Percentiles rank a stretch among this genome's conserved stretches.
Conservation (phyloP, 2,329 filamentous ascomycete genomes). For the Cadophora sp. region DNA sequence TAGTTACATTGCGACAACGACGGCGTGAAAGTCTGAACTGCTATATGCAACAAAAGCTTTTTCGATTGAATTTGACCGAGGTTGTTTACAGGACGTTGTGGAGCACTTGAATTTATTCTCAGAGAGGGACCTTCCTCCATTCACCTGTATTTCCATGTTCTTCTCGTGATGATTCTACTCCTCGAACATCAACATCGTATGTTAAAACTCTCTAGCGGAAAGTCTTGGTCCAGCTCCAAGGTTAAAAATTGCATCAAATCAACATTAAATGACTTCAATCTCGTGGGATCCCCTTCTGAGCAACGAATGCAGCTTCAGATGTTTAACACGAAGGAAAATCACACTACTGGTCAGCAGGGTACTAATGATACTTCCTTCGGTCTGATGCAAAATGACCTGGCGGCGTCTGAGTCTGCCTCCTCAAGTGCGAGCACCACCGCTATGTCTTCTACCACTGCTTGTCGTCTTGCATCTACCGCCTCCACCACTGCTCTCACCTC, state of each 20-base stretch:
- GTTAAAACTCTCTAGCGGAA: background rate
- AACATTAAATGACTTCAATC: too few relatives aligned
- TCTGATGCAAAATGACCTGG: background rate
- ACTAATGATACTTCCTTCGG: background rate
- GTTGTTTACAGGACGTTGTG: background rate
- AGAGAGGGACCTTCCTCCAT: background rate
- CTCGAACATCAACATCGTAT: background rate
- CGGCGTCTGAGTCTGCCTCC: background rate
- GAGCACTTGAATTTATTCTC: background rate
- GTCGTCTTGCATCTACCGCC: background rate
- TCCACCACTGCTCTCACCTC: background rate
- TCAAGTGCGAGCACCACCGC: too few relatives aligned
- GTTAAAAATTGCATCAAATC: background rate
- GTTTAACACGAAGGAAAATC: background rate
- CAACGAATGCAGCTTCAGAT: too few relatives aligned
- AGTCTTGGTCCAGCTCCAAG: background rate
- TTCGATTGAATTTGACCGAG: background rate
- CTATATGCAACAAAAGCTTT: background rate
- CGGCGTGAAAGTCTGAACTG: constrained; percentile 1
- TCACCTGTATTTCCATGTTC: background rate
- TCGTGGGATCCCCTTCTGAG: too few relatives aligned
- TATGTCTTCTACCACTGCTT: background rate
- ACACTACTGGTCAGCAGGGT: background rate
- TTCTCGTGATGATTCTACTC: background rate
- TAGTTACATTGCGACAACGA: background rate